phyloP scores from a whole-genome alignment of 129 eudicot genomes.

The Ambrosia artemisiifolia region DNA sequence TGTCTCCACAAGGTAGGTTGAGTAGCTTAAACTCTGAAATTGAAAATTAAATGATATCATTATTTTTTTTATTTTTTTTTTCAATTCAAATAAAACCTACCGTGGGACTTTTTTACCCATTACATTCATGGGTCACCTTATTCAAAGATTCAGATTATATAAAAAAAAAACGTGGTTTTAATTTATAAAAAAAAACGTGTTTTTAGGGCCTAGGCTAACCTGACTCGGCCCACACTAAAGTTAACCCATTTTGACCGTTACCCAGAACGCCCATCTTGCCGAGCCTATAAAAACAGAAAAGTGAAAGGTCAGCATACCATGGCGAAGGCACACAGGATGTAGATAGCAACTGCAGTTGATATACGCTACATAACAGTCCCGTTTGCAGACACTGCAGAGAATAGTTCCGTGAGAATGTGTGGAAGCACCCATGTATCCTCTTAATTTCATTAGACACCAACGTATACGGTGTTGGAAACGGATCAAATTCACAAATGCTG shows the following conservation, averaged over 20 bases:
- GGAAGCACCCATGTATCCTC: constrained; percentile 48
- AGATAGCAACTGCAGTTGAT: constrained; percentile 68
- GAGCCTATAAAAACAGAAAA: background rate
- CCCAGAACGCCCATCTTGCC: background rate
- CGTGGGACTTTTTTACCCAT: background rate
- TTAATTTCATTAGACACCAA: constrained; percentile 62
- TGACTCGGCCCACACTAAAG: background rate
- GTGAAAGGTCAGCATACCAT: constrained; percentile 50
- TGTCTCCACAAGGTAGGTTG: constrained; percentile 67
- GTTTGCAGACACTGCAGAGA: constrained; percentile 89
- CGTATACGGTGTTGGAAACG: constrained; percentile 83
- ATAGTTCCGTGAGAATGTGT: constrained; percentile 71
- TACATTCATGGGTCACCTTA: no score
- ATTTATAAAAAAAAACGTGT: no score
- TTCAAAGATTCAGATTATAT: background rate
- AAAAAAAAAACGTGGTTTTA: no score
- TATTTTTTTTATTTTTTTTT: constrained; percentile 10
- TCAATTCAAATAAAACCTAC: background rate
- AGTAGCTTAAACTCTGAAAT: constrained; percentile 52
- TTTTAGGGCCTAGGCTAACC: background rate
- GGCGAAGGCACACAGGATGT: constrained; percentile 93
- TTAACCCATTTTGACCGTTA: background rate
- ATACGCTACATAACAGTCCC: constrained; percentile 84
- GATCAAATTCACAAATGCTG: constrained; percentile 65
- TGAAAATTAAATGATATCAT: constrained; percentile 7